Percentiles rank a stretch among this genome's conserved stretches.
Evolutionary conservation across 1,284 basidiomycete genomes (phyloP).

Genomic region (Cryptococcus amylolentus): DNA sequence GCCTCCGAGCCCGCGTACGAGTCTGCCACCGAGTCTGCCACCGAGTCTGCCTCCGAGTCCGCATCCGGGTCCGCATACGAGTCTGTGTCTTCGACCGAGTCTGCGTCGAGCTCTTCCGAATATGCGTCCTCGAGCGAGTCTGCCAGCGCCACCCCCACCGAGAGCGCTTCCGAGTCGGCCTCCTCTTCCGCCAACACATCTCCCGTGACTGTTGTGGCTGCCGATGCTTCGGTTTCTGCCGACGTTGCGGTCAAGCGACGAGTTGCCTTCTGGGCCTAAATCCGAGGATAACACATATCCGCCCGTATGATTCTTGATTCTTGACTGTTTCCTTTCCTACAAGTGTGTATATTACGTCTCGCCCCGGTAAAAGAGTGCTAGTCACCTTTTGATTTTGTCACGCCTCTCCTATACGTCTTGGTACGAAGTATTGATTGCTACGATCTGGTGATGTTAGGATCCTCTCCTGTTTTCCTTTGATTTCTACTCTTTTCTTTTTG

Average conservation of each 20-base stretch:
- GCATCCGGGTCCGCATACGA: background rate
- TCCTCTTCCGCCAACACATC: background rate
- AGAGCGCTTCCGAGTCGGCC: background rate
- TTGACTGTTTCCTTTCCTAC: conserved; percentile 1
- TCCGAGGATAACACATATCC: background rate
- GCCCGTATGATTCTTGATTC: conserved; percentile 1
- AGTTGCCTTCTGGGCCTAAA: conserved; percentile 12
- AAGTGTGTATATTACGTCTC: conserved; percentile 4
- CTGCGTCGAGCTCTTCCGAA: conserved; percentile 4
- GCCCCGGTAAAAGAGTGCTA: background rate
- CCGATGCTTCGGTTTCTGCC: conserved; percentile 8
- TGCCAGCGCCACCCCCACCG: conserved; percentile 3
- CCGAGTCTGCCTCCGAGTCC: background rate
- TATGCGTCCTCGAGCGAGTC: conserved; percentile 1
- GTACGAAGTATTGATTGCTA: conserved; percentile 2
- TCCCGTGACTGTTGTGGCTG: conserved; percentile 22
- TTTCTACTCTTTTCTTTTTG: background rate
- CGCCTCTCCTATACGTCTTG: background rate
- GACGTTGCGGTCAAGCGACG: conserved; percentile 9
- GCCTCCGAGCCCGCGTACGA: background rate
- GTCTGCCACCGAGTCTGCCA: background rate
- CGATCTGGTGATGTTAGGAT: background rate
- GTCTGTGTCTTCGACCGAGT: background rate
- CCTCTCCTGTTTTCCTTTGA: background rate
- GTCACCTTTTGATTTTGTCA: background rate